Evolutionary conservation across 495 filamentous ascomycete species (phyloP), one percentile per base, ranked within the genome.

Genomic region (Penicillium silybi): DNA sequence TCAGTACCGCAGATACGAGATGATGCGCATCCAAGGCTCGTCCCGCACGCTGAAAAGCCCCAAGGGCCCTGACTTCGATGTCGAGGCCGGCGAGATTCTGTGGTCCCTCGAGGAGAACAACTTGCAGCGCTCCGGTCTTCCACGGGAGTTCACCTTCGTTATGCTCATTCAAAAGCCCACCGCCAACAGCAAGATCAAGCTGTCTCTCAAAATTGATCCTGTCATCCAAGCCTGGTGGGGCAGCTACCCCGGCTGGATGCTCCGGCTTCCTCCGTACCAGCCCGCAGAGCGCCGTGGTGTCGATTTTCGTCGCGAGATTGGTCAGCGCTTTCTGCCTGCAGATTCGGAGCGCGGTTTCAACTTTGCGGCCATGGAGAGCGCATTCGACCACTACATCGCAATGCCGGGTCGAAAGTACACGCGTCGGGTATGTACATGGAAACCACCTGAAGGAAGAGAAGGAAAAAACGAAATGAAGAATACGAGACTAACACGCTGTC

Each of bases 21-120:
- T 79, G 75, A 77, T 81, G 77, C 70, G 71, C 29, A 78, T 81
- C 19, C 77, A 80, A 57, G 78, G 76, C 13, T 79, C 76, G 5
- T 62, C 69, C 6, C 71, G 77, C 6, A 73, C 72, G 2, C 39
- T 67, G 35, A 66, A 65, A 25, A 73, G 67, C 42, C 56, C 66
- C 4, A 50, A 53, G 9, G 71, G 69, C 2, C 61, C 37, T 13
- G 48, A 61, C 6, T 73, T 64, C 44, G 72, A 76, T 46, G 62
- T 70, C 6, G 72, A 76, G 26, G 69, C 75, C 23, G 74, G 68
- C 2, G 69, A 74, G 52, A 61, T 79, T 6, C 69, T 80, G 11
- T 81, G 77, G 78, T 76, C 77, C 0, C 62, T 81, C 1, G 72
- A 78, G 38, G 78, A 81, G 41, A 81, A 81, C 45, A 63, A 50